Evolutionary conservation across 345 rosid species (phyloP), one percentile per base, ranked within the genome.

Genomic region (Litchi chinensis): DNA sequence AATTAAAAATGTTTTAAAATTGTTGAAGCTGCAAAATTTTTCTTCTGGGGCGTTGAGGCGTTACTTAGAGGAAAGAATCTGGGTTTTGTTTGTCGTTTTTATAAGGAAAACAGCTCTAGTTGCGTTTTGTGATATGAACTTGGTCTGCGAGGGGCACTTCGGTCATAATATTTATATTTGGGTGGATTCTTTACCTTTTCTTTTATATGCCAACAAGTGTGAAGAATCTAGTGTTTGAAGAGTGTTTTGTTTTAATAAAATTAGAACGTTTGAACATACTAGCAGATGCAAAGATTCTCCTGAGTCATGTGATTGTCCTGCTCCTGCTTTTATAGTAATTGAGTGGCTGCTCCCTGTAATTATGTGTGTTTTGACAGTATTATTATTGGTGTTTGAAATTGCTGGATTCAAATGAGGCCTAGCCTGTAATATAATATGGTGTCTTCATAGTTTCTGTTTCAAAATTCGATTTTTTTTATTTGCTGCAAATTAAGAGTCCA

Each of bases 41-140:
- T 74, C 10, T 11, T 46, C 8, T 46, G 52, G 60, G 64, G 50
- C 50, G 69, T 16, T 24, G n/a, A 65, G 24, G 28, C 21, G 62
- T 68, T 68, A 37, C 28, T 64, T 75, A 21, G 59, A 68, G 67
- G 9, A 19, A 13, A 70, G 46, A 77, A 75, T 75, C 75, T 72
- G 76, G 54, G 63, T 59, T 70, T 77, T 19, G 40, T 63, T 63
- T 79, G 54, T 77, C 16, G 10, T 24, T 76, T 19, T 62, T 11
- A 40, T 52, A 16, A 67, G 52, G 70, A 63, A 24, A 83, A 71
- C 78, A 79, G 82, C 80, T 79, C 79, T 70, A 28, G 37, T 54
- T 52, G 37, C 74, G 32, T 21, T 21, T 71, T 70, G 59, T 57
- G 76, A 50, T 43, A 65, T 70, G 77, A 57, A 13, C 9, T 57